Evolutionary conservation across 257 asterid species (phyloP).

Genomic region (Solanum appendiculatum): DNA sequence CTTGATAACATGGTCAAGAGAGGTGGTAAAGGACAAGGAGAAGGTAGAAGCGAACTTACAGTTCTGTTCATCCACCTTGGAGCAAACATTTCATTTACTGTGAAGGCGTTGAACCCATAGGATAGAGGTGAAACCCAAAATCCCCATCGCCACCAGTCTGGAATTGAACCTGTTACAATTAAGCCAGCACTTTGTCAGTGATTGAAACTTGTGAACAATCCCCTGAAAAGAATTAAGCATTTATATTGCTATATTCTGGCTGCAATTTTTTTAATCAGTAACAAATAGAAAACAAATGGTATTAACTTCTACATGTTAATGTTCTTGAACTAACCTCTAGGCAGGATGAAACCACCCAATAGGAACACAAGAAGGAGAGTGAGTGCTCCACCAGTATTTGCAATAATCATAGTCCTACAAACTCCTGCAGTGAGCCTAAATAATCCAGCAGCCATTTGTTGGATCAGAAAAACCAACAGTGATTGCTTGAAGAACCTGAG

Average conservation of each 20-base stretch:
- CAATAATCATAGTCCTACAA: constrained; percentile 54
- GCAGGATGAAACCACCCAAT: constrained; percentile 66
- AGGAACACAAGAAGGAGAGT: constrained; percentile 46
- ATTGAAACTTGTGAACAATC: background rate
- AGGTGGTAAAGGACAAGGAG: background rate
- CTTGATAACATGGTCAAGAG: background rate
- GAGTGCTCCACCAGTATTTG: constrained; percentile 57
- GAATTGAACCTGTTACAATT: constrained; percentile 33
- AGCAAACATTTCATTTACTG: constrained; percentile 54
- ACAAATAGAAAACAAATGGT: background rate
- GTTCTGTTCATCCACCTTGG: constrained; percentile 43
- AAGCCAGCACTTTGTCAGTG: constrained; percentile 3
- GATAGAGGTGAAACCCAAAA: constrained; percentile 58
- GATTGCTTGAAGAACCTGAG: constrained; percentile 58
- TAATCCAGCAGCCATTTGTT: constrained; percentile 65
- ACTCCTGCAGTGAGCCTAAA: constrained; percentile 50
- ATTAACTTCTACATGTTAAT: background rate
- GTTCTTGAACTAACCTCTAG: constrained; percentile 32
- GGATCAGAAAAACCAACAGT: constrained; percentile 40
- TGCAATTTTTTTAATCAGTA: background rate
- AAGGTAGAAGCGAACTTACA: constrained; percentile 14
- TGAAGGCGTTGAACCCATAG: constrained; percentile 40
- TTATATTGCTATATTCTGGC: background rate
- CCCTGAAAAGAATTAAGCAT: background rate
- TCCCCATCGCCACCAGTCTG: constrained; percentile 69